phyloP scores from a whole-genome alignment of 2,329 filamentous ascomycete species.

The Aureobasidium musti region DNA sequence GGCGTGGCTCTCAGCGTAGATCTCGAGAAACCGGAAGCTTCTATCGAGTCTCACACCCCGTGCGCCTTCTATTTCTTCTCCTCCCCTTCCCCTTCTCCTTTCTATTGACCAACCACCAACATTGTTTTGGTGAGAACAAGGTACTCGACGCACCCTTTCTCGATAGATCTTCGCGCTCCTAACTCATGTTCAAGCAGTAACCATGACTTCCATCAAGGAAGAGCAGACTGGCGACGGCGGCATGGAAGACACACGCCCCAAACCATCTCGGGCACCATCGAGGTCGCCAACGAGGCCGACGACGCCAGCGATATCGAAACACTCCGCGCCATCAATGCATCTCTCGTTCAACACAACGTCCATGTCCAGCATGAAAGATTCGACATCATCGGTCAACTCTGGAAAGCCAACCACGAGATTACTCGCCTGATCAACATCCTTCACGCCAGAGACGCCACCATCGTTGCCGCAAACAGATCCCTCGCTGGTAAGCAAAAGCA shows the following conservation, averaged over 20 bases:
- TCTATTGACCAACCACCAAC: not conserved
- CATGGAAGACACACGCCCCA: not conserved
- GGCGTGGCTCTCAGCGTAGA: not conserved
- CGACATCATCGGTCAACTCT: no score
- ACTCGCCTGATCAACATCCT: not conserved
- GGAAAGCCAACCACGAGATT: not conserved
- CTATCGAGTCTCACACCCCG: not conserved
- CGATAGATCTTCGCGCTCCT: not conserved
- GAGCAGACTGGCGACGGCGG: not conserved
- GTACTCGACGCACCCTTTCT: not conserved
- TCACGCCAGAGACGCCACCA: not conserved
- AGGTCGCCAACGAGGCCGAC: not conserved
- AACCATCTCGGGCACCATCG: not conserved
- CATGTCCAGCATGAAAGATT: no score
- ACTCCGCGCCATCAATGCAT: no score
- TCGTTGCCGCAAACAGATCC: not conserved
- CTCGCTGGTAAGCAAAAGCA: conserved; percentile 2
- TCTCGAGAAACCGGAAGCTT: not conserved
- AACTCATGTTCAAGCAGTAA: not conserved
- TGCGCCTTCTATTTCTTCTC: not conserved
- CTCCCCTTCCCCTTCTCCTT: no score
- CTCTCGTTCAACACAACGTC: no score
- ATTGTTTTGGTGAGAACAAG: not conserved
- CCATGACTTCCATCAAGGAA: not conserved
- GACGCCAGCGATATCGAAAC: no score